Evolutionary conservation across 78 protist species (phyloP).

Genomic region (Anaeramoeba flamelloides): DNA sequence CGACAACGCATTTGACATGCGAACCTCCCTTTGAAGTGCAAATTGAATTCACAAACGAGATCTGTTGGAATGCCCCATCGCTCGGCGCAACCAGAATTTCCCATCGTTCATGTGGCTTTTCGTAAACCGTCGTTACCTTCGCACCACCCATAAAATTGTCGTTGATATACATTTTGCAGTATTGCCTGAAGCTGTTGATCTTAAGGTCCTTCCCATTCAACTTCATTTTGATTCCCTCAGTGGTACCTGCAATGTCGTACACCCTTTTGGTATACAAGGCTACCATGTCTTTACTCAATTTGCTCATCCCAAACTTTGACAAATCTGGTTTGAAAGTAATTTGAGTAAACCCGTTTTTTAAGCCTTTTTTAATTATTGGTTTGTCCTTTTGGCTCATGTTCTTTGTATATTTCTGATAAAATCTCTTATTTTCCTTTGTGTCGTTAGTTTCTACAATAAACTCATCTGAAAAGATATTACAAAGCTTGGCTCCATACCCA

Average conservation of each 20-base stretch:
- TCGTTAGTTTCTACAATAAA: neutral
- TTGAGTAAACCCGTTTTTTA: constrained; percentile 31
- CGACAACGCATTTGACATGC: neutral
- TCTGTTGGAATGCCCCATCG: constrained; percentile 43
- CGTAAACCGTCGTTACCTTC: neutral
- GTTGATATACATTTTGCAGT: neutral
- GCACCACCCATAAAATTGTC: neutral
- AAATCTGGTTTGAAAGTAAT: constrained; percentile 47
- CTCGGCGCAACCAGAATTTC: constrained; percentile 11
- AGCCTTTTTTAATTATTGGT: constrained; percentile 12
- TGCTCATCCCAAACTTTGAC: constrained; percentile 39
- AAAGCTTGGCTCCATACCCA: constrained; percentile 71
- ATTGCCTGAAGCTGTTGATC: neutral
- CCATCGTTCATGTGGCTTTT: constrained; percentile 28
- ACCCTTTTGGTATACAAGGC: constrained; percentile 53
- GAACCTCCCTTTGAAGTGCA: constrained; percentile 33
- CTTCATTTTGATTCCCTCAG: neutral
- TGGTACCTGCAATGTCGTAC: constrained; percentile 74
- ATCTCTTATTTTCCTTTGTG: neutral
- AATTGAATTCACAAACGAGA: constrained; percentile 88
- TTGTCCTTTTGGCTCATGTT: constrained; percentile 34
- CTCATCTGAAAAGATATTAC: constrained; percentile 76
- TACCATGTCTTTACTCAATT: constrained; percentile 57
- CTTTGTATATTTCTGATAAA: constrained; percentile 29
- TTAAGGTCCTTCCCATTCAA: neutral